Evolutionary conservation across 257 asterid species (phyloP).

Genomic region (Solanum ossicruentum): DNA sequence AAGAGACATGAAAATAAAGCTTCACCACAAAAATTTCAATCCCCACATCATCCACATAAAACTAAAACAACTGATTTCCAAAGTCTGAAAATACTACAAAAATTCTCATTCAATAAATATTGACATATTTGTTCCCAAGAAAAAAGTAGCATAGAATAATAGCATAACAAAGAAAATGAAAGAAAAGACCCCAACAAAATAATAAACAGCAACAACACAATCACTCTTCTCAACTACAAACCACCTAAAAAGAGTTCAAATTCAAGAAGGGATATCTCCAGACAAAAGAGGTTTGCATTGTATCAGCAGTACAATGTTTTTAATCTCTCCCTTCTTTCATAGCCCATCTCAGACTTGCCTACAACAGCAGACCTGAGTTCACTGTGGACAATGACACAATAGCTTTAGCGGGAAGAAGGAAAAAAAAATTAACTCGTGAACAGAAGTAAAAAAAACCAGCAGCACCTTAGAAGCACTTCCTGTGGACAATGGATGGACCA

Average conservation of each 20-base stretch:
- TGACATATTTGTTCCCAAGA: not conserved
- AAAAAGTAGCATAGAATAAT: not conserved
- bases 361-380: not conserved
- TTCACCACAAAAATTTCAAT: not conserved
- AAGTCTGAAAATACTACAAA: not conserved
- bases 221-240: not conserved
- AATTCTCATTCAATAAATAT: not conserved
- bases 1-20: not conserved
- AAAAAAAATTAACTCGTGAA: not conserved
- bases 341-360: not conserved
- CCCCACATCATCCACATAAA: not conserved
- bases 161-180: not conserved
- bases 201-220: not conserved
- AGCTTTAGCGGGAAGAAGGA: not conserved
- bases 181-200: not conserved
- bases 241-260: not conserved
- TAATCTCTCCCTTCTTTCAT: not conserved
- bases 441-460: not conserved
- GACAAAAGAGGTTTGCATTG: not conserved
- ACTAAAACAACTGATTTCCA: not conserved
- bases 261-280: not conserved
- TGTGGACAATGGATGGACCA: conserved; percentile 4
- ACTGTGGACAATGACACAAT: not conserved
- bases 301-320: not conserved
- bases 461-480: conserved; percentile 1